Evolutionary conservation across 1,284 basidiomycete genomes (phyloP), one percentile per base, ranked within the genome.

Genomic region (Microbotryum lychnidis-dioicae): DNA sequence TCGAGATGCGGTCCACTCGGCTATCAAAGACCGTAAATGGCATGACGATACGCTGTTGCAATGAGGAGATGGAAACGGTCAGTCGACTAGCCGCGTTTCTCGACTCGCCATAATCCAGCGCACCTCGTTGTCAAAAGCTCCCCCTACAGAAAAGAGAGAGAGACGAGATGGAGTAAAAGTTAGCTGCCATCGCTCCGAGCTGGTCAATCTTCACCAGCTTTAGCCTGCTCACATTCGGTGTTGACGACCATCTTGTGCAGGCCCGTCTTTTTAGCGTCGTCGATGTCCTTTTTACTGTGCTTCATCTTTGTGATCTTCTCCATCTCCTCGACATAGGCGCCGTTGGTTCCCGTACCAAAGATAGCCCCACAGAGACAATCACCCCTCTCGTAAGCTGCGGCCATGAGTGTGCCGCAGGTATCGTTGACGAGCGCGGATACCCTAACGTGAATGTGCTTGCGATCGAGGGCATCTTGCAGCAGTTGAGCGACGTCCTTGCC

Each of bases 341-440:
- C 94, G 74, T 98, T 98, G 8, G 96, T 98, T 12, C 94, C 96
- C 0, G 96, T 98, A 29, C 94, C 94, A 73, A 97, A 97, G 73
- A 97, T 98, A 66, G 86, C 87, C 66, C 90, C 94, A 44, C 93
- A 82, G 27, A 92, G 79, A 66, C 90, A 93, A 16, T 88, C 88
- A 21, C 93, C 93, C 23, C 84, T 83, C 54, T 88, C 87, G 74
- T 98, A 98, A 29, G 91, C 89, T 59, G 90, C 83, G 10, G 93
- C 94, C 47, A 98, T 80, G 45, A 97, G 82, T 2, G 94, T 89
- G 42, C 94, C 94, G 47, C 97, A 93, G 23, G 94, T 97, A 76
- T 97, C 94, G 74, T 98, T 98, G 46, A 98, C 93, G 27, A 98
- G 82, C 1, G 94, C 94, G 50, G 90, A 87, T 76, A 91, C 93